A percentile compares a stretch with the other conserved stretches of the same genome.
Conservation (phyloP, 345 rosid genomes). For the Eucalyptus regnans region DNA sequence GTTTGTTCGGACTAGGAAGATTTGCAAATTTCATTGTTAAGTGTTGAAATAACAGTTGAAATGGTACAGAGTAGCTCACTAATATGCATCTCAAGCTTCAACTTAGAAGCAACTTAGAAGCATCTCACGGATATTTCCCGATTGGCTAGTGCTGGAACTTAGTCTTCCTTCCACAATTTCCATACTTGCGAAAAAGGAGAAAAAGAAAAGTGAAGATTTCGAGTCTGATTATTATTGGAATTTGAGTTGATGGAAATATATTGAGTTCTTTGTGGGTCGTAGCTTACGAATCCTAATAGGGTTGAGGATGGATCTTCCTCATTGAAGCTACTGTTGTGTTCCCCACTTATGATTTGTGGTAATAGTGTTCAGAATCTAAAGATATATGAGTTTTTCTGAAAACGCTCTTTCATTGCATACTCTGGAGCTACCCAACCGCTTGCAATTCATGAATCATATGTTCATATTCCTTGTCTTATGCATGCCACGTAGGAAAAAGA, state of each 20-base stretch:
- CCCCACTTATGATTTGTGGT: conserved; percentile 27
- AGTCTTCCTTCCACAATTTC: conserved; percentile 3
- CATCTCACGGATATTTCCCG: background rate
- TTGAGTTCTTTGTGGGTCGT: background rate
- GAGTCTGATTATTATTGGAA: background rate
- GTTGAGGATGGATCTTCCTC: conserved; percentile 1
- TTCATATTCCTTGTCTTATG: no score
- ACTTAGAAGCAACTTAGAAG: background rate
- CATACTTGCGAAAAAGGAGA: background rate
- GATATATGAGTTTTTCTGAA: conserved; percentile 21
- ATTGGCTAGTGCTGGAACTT: background rate
- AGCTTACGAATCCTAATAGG: conserved; percentile 17
- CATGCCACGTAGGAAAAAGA: no score
- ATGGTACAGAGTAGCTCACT: background rate
- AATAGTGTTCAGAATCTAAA: conserved; percentile 23
- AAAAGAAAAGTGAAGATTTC: background rate
- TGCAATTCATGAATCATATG: no score
- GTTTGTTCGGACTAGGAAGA: background rate
- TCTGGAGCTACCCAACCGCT: no score
- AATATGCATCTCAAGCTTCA: background rate
- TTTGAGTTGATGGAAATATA: background rate
- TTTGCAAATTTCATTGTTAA: background rate
- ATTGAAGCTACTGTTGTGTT: conserved; percentile 9
- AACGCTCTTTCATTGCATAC: conserved; percentile 3
- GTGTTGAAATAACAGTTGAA: conserved; percentile 5